These are phyloP conservation scores for Tolypocladium cylindrosporum DNA, from an alignment of 2,329 filamentous ascomycete species.

Conservation along the genomic window DNA sequence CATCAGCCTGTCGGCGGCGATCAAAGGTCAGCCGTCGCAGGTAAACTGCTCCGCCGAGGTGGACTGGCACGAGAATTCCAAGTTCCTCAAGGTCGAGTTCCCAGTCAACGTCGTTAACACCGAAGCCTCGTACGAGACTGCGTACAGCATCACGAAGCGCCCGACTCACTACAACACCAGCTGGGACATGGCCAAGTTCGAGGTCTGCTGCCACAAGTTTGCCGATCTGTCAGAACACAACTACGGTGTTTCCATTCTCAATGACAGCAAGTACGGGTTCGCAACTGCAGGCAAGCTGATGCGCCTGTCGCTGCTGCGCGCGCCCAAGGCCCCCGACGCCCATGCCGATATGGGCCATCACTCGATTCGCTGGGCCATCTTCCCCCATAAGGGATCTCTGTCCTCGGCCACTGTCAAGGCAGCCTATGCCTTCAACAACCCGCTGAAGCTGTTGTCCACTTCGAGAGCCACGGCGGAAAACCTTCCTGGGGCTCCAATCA, in stretches of 20 bases:
- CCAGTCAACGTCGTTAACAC: slow-evolving; percentile 85
- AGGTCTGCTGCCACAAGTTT: slow-evolving; percentile 93
- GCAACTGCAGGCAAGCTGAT: slow-evolving; percentile 82
- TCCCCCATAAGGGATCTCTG: slow-evolving; percentile 70
- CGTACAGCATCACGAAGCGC: slow-evolving; percentile 78
- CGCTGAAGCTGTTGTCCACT: slow-evolving; percentile 37
- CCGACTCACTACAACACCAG: slow-evolving; percentile 97
- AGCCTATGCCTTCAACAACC: slow-evolving; percentile 85
- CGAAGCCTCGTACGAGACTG: slow-evolving; percentile 90
- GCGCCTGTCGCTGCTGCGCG: slow-evolving; percentile 76
- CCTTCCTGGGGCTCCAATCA: slow-evolving; percentile 40
- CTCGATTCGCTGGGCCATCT: slow-evolving; percentile 78
- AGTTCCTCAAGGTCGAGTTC: slow-evolving; percentile 98
- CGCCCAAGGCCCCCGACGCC: slow-evolving; percentile 85
- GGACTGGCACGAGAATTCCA: slow-evolving; percentile 96
- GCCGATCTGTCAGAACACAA: slow-evolving; percentile 81
- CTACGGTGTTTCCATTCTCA: slow-evolving; percentile 86
- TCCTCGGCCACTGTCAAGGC: slow-evolving; percentile 67
- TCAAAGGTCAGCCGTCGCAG: slow-evolving; percentile 49
- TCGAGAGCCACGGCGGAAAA: slow-evolving; percentile 15
- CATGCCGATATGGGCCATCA: slow-evolving; percentile 92
- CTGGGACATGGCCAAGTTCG: slow-evolving; percentile 97
- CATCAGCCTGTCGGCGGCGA: slow-evolving; percentile 64
- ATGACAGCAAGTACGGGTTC: slow-evolving; percentile 94
- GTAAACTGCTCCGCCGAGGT: slow-evolving; percentile 77